Percentiles rank a stretch among this genome's conserved stretches.
Evolutionary conservation across 2,329 filamentous ascomycete species (phyloP).

Genomic region (Geoglossum cookeanum): DNA sequence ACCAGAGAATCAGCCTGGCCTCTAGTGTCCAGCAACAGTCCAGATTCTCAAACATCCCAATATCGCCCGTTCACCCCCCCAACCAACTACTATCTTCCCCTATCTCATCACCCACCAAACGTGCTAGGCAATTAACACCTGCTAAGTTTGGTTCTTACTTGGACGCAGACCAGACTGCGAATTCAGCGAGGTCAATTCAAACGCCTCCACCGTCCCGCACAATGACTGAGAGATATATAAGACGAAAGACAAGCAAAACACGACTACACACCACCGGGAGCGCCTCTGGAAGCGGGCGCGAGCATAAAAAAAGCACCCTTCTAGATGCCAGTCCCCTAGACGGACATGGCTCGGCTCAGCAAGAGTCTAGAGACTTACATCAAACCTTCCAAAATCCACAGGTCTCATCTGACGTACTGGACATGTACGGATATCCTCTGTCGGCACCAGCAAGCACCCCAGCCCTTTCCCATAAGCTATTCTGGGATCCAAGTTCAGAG

Average conservation of each 20-base stretch:
- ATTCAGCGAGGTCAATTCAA: neutral
- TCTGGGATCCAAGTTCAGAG: conserved; percentile 26
- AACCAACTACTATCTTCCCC: neutral
- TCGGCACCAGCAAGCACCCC: conserved; percentile 36
- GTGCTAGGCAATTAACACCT: neutral
- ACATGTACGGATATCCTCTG: conserved; percentile 33
- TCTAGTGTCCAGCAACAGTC: neutral
- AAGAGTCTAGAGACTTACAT: neutral
- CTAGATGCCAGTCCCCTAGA: neutral
- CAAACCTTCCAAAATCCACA: conserved; percentile 15
- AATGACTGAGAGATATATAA: neutral
- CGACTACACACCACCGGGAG: neutral
- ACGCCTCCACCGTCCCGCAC: conserved; percentile 2
- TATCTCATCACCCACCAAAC: neutral
- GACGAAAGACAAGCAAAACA: neutral
- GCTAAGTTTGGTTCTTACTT: neutral
- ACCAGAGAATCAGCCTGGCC: neutral
- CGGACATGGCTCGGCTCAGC: neutral
- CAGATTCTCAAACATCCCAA: neutral
- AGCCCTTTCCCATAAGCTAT: conserved; percentile 32
- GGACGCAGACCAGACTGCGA: neutral
- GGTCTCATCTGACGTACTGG: conserved; percentile 29
- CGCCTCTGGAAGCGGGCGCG: neutral
- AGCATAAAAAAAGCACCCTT: neutral
- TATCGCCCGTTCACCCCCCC: neutral